Base-by-base conservation (phyloP, 129 eudicot genomes). In the Tagetes erecta region DNA sequence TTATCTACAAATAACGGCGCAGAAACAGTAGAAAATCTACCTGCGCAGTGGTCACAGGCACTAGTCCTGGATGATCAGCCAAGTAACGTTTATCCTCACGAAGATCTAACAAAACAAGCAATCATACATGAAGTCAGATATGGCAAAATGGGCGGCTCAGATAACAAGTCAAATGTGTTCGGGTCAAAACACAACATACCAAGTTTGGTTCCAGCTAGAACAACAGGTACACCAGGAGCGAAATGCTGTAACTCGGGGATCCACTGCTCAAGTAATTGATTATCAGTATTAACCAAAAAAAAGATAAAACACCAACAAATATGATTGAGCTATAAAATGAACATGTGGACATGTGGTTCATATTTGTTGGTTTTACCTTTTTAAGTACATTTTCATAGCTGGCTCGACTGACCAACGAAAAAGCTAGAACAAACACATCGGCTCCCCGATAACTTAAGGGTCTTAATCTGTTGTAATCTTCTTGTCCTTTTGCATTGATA, bases 41-140 rank as follows among this genome's bases (percentile, higher is more conserved):
- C 98, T 90, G 96, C 41, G 87, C 84, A 34, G 97, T 83, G 69
- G 97, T 90, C 80, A 94, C 97, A 0, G 98, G 96, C 67, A 90
- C 93, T 67, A 94, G 63, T 62, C 98, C 98, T 40, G 98, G 97
- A 83, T 94, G 98, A 83, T 94, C 98, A 52, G 98, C 96, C 73
- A 94, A 80, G 80, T 88, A 94, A 57, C 90, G 97, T 83, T 94
- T 94, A 83, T 94, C 96, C 78, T 90, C 98, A 47, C 98, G 98
- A 80, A 94, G 98, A 72, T 94, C 98, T 94, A 64, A 31, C 36
- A 35, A 75, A 59, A 68, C 2, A 53, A 67, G 55, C 36, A 33
- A 74, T 62, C 71, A 68, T 71, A 65, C 1, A 33, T 60, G 7
- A 70, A 60, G 38, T 71, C 57, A 50, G 51, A 74, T 13, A 60